Evolutionary conservation across 2,329 filamentous ascomycete species (phyloP), one percentile per base, ranked within the genome.

Genomic region (Aureobasidium sp.): DNA sequence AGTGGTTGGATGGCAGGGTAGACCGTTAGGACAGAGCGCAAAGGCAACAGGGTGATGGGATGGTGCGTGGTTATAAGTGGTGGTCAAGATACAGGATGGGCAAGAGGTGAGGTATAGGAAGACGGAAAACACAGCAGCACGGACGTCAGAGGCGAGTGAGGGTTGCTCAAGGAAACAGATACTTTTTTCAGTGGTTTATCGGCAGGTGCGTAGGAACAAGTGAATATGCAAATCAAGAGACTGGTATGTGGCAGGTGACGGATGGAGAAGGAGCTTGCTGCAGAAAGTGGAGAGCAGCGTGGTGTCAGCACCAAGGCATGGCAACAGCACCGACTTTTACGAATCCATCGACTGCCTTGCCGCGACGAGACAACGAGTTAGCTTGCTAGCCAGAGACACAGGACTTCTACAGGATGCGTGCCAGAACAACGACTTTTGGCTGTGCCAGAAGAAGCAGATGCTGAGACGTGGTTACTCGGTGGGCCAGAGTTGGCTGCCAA

Each of bases 251-350:
- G 37, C 37, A 44, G 51, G 52, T 12, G 52, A 56, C 39, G 23
- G n/a, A 34, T 13, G 37, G 39, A 46, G 53, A 57, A 57, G 53
- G 53, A 44, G 41, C 53, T 46, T 23, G 5, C 12, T 12, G 17
- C 52, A 34, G 37, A 56, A 57, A 57, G 53, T 57, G 53, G 53
- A 57, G 53, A 57, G 53, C 53, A 57, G 53, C 37, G 26, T 26
- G 23, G 34, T 55, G 53, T 57, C 53, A 57, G 53, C 53, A 57
- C 27, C 17, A 36, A 57, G 53, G 39, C 53, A 36, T 46, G 53
- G 29, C 50, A 36, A 15, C 46, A 20, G 46, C 17, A 17, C 10
- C 5, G 27, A 48, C 26, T 48, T 20, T 6, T 36, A 20, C 17
- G 29, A 51, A 51, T n/a, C 13, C 29, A 36, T 48, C 5, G 46